Evolutionary conservation across 345 rosid genomes (phyloP), one percentile per base, ranked within the genome.

Genomic region (Rhodomyrtus tomentosa): DNA sequence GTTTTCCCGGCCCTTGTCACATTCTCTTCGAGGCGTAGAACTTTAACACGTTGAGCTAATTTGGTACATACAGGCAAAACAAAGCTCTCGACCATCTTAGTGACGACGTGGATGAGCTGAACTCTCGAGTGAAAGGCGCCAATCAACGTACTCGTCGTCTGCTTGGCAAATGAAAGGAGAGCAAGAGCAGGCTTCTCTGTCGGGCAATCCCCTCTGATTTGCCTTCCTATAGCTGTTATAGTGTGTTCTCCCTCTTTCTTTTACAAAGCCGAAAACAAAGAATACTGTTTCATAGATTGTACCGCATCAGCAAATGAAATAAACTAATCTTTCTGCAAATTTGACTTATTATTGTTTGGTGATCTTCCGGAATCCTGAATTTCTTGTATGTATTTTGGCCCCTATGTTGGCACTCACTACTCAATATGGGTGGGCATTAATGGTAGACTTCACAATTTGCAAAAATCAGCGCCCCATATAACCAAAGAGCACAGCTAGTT

Each of bases 41-140:
- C 24, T 68, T 8, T 7, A 32, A 68, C 42, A 32, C 2, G 9
- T 68, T 32, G 32, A 54, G 72, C 21, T 81, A 48, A 81, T 81
- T 38, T 36, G 51, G 29, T 45, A 40, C n/a, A 72, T 92, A 90
- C 93, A 97, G 99, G 92, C 99, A 97, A 91, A 93, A 92, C 86
- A 92, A 95, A 83, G 89, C 99, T 84, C 93, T 97, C 88, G 99
- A 95, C 89, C 93, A 91, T 90, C 90, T 94, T 18, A 84, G 83
- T 16, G 92, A 88, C 22, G 99, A 97, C 84, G 91, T 96, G 74
- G 99, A 95, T 86, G 98, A 93, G 87, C 92, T 96, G 56, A 93
- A 95, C 86, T 84, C 88, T 86, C 96, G 99, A 21, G 93, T 97
- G 51, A 89, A 92, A 88, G 98, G 98, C 29, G 98, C 98, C 86